A percentile compares a stretch with the other conserved stretches of the same genome.
These are phyloP conservation scores for Exophiala aquamarina DNA, from an alignment of 2,329 filamentous ascomycete genomes.

Conservation along the genomic window DNA sequence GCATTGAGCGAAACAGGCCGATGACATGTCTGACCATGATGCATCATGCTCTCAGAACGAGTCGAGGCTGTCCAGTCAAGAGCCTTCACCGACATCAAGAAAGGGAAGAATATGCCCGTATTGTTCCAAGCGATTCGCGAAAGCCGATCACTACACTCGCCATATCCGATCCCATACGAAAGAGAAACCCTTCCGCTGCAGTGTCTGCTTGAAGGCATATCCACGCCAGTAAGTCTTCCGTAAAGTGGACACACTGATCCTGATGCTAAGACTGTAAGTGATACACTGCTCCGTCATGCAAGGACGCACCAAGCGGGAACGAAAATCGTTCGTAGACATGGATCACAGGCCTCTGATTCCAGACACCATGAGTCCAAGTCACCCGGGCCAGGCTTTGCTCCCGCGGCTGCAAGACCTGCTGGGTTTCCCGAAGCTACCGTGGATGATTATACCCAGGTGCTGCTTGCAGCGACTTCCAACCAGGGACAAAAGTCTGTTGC, in stretches of 20 bases:
- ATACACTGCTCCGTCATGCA: slow-evolving; percentile 13
- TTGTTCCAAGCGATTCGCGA: slow-evolving; percentile 29
- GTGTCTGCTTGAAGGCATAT: slow-evolving; percentile 29
- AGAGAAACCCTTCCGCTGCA: slow-evolving; percentile 33
- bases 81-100: not conserved
- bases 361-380: not conserved
- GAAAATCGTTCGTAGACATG: not conserved
- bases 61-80: not conserved
- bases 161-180: slow-evolving; percentile 34
- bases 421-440: not conserved
- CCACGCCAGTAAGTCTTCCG: slow-evolving; percentile 28
- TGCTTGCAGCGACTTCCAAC: not conserved
- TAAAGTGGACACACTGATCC: not conserved
- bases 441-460: not conserved
- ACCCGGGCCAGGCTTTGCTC: not conserved
- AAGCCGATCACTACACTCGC: slow-evolving; percentile 33
- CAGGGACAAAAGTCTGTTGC: not conserved
- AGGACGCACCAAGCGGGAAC: slow-evolving; percentile 9
- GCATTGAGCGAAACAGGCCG: no score
- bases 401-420: not conserved
- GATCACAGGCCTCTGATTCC: not conserved
- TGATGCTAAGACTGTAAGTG: slow-evolving; percentile 3
- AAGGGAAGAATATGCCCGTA: slow-evolving; percentile 23
- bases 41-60: no score
- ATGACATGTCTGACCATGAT: no score